These are phyloP conservation scores for Phytophthora hybrid DNA, from an alignment of 352 stramenopile genomes.

Conservation along the genomic window DNA sequence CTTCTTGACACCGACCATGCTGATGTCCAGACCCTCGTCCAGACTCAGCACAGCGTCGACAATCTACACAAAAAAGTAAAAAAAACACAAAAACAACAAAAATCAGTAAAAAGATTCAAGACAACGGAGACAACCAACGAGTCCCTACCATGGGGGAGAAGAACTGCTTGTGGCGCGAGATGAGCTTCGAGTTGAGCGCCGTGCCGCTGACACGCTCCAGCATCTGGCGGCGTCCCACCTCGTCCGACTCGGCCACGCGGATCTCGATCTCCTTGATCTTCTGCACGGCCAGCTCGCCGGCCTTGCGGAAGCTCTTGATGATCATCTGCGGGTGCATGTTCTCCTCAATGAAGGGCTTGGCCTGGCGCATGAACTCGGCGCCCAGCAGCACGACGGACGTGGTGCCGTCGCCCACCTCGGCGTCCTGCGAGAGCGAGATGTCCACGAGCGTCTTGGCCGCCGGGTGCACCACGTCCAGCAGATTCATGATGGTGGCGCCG, in stretches of 20 bases:
- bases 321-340: constrained; percentile 96
- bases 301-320: constrained; percentile 91
- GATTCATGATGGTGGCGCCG: constrained; percentile 98
- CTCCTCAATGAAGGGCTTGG: constrained; percentile 99
- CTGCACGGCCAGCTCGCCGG: constrained; percentile 82
- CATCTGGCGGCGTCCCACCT: constrained; percentile 84
- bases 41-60: constrained; percentile 96
- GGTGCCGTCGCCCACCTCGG: constrained; percentile 93
- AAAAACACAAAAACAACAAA: not conserved
- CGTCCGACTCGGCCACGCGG: constrained; percentile 82
- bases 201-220: constrained; percentile 95
- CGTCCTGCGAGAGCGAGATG: constrained; percentile 95
- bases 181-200: constrained; percentile 99
- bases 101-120: constrained; percentile 4
- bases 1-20: constrained; percentile 98
- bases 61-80: constrained; percentile 61
- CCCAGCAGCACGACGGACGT: constrained; percentile 98
- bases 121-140: not conserved
- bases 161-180: constrained; percentile 96
- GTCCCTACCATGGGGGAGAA: constrained; percentile 96
- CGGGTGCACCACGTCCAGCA: constrained; percentile 98
- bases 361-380: constrained; percentile 96
- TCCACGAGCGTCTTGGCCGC: constrained; percentile 99
- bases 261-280: constrained; percentile 90
- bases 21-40: constrained; percentile 88